These are phyloP conservation scores for Fusarium clavum DNA, from an alignment of 2,329 filamentous ascomycete species.

Conservation along the genomic window DNA sequence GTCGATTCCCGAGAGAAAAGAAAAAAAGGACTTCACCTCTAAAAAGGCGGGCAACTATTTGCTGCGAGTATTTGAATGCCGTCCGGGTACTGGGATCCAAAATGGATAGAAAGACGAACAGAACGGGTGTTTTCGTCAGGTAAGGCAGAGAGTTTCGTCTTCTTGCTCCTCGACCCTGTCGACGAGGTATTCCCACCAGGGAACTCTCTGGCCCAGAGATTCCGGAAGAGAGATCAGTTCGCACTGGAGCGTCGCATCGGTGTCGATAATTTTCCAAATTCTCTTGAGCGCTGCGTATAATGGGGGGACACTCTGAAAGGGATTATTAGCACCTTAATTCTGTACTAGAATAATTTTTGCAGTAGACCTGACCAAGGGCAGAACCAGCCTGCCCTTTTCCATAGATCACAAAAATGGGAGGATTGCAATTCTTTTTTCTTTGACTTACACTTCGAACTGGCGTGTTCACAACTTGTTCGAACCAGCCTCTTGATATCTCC, in stretches of 20 bases:
- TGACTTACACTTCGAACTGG: slow-evolving; percentile 56
- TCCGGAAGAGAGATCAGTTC: slow-evolving; percentile 30
- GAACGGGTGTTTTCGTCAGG: slow-evolving; percentile 44
- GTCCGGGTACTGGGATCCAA: slow-evolving; percentile 18
- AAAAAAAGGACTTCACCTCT: slow-evolving; percentile 34
- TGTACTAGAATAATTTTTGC: slow-evolving; percentile 30
- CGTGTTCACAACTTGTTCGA: slow-evolving; percentile 51
- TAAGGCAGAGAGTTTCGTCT: slow-evolving; percentile 54
- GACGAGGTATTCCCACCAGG: slow-evolving; percentile 58
- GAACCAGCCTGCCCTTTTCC: slow-evolving; percentile 40
- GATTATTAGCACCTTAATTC: slow-evolving; percentile 39
- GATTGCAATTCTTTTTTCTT: slow-evolving; percentile 16
- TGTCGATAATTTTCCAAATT: slow-evolving; percentile 53
- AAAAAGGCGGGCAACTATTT: slow-evolving; percentile 45
- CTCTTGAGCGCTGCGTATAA: slow-evolving; percentile 50
- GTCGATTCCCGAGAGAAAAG: slow-evolving; percentile 11
- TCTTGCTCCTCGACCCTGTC: slow-evolving; percentile 48
- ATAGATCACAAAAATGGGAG: slow-evolving; percentile 19
- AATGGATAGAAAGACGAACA: slow-evolving; percentile 29
- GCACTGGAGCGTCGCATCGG: slow-evolving; percentile 39
- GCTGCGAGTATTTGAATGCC: slow-evolving; percentile 40
- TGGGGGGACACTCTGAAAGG: slow-evolving; percentile 55
- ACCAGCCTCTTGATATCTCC: slow-evolving; percentile 51
- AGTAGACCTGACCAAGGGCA: slow-evolving; percentile 31
- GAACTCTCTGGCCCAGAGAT: slow-evolving; percentile 46